A percentile compares a stretch with the other conserved stretches of the same genome.
These are phyloP conservation scores for Primulina tabacum DNA, from an alignment of 257 asterid species.

Conservation along the genomic window DNA sequence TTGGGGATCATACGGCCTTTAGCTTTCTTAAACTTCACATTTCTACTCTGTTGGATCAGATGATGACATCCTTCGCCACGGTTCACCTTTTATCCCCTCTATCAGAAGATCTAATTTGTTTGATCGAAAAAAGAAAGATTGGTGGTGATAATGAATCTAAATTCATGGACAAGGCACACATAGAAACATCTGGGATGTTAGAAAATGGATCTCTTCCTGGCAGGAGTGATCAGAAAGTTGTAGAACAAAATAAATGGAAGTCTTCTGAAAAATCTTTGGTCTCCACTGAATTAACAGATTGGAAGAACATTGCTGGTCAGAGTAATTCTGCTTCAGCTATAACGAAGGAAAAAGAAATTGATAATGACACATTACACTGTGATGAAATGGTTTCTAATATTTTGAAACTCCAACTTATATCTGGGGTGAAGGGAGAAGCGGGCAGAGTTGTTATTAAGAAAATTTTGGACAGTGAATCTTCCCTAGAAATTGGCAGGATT, in stretches of 20 bases:
- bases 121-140: constrained; percentile 42
- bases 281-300: constrained; percentile 28
- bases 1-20: constrained; percentile 11
- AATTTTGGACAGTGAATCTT: constrained; percentile 36
- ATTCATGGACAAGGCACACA: constrained; percentile 31
- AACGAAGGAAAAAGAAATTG: constrained; percentile 59
- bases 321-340: constrained; percentile 31
- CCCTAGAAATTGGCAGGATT: constrained; percentile 34
- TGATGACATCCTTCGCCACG: constrained; percentile 73
- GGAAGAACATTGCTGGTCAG: constrained; percentile 26
- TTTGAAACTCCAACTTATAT: constrained; percentile 79
- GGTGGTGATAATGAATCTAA: constrained; percentile 46
- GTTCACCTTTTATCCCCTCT: constrained; percentile 74
- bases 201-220: constrained; percentile 51
- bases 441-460: constrained; percentile 34
- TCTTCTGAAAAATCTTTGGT: constrained; percentile 37
- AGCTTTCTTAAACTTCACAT: constrained; percentile 22
- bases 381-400: constrained; percentile 80
- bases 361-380: constrained; percentile 47
- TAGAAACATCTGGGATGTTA: constrained; percentile 35
- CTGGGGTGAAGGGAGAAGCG: constrained; percentile 33
- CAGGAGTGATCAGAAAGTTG: constrained; percentile 42
- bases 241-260: constrained; percentile 39
- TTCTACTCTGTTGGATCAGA: constrained; percentile 46
- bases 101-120: constrained; percentile 50